These are phyloP conservation scores for Polygonum aviculare DNA, from an alignment of 148 eudicot genomes.

Conservation along the genomic window DNA sequence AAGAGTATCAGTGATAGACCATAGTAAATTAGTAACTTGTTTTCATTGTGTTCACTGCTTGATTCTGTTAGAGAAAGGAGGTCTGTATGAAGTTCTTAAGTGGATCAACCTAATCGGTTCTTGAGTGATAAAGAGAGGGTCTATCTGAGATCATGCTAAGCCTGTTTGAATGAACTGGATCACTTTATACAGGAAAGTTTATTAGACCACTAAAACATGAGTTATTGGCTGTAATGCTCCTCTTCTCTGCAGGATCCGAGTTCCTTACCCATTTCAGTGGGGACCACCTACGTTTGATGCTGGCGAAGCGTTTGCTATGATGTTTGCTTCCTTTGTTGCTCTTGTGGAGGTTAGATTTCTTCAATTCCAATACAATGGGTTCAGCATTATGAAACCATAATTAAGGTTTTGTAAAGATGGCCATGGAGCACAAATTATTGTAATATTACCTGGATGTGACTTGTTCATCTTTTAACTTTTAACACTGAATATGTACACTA, in stretches of 20 bases:
- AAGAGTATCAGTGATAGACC: too few relatives aligned
- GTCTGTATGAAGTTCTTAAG: too few relatives aligned
- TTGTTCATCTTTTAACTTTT: neutral
- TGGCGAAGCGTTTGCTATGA: slow-evolving; percentile 72
- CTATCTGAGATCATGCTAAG: neutral
- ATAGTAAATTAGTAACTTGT: too few relatives aligned
- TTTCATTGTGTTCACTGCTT: too few relatives aligned
- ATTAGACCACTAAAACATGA: too few relatives aligned
- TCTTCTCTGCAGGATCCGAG: slow-evolving; percentile 51
- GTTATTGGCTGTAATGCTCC: neutral
- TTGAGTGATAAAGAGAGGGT: neutral
- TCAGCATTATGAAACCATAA: neutral
- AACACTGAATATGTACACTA: neutral
- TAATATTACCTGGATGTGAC: neutral
- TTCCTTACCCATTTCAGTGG: slow-evolving; percentile 98
- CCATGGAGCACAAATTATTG: neutral
- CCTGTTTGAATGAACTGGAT: neutral
- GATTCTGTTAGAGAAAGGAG: too few relatives aligned
- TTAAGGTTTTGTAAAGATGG: neutral
- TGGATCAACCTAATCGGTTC: too few relatives aligned
- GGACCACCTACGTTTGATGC: slow-evolving; percentile 89
- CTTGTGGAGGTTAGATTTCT: slow-evolving; percentile 48
- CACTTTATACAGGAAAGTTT: neutral
- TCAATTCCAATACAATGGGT: neutral
- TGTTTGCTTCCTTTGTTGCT: slow-evolving; percentile 64